Base-by-base conservation (phyloP, 2,329 filamentous ascomycete species). In the Epichloe sibirici region DNA sequence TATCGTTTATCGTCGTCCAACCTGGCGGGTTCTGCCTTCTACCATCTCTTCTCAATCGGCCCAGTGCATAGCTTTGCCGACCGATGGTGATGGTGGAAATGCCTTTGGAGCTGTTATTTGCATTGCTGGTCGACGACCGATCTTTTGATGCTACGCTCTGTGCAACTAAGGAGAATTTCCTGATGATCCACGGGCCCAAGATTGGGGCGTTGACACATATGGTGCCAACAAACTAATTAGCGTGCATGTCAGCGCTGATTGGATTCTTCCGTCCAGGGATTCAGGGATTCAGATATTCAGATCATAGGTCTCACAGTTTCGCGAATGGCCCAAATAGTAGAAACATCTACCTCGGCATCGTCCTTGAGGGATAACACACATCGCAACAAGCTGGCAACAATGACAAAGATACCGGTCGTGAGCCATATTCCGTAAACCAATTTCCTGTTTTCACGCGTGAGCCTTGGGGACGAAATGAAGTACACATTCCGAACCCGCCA, bases 291-390 rank as follows among this genome's bases (percentile, higher is more conserved):
- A 15, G 38, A 3, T 38, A 9, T 2, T 35, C 11, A 17, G 17
- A 11, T 21, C 34, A 9, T 17, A 8, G n/a, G 5, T 34, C 57
- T 56, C 43, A 59, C 58, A 6, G 59, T 61, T 52, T 61, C 59
- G 53, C 60, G 58, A 48, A 61, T 62, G 3, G 60, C 58, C 59
- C 59, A 61, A 25, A 61, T 61, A 15, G 58, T 61, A 8, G 55
- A 56, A 2, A 61, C 53, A 44, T 61, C 58, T 15, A 61, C 57
- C 17, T 57, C 53, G 28, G 46, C 40, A 11, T 56, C 56, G 43
- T 61, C 55, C 37, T 51, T 40, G 5, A 62, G 50, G 25, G 55
- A 61, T 5, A 61, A 49, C 13, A 61, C 45, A 49, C 59, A 62
- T 37, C 60, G 51, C 39, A 62, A 52, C 9, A 62, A 52, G 6